These are phyloP conservation scores for Chloranthus sessilifolius DNA, from an alignment of 164 flowering plant species.

Conservation along the genomic window DNA sequence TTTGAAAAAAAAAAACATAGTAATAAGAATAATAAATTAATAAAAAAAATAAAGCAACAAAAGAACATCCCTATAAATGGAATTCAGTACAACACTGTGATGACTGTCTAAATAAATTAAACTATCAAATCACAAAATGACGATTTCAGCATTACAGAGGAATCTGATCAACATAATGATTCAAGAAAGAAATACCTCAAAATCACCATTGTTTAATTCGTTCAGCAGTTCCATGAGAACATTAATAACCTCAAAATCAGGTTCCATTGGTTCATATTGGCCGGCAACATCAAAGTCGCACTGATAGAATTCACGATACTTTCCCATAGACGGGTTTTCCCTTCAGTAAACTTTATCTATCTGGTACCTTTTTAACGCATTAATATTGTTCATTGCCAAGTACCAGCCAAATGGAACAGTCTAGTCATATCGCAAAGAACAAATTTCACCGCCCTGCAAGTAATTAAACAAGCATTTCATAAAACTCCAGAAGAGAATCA, in stretches of 20 bases:
- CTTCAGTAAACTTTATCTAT: slow-evolving; percentile 90
- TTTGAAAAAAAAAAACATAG: no score
- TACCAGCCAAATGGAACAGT: slow-evolving; percentile 96
- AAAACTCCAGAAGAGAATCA: slow-evolving; percentile 4
- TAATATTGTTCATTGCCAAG: slow-evolving; percentile 86
- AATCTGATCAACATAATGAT: no score
- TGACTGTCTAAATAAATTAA: no score
- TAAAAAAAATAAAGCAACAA: not conserved
- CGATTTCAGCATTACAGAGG: no score
- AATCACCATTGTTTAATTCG: slow-evolving; percentile 77
- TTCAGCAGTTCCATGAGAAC: slow-evolving; percentile 84
- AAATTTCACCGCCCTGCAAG: slow-evolving; percentile 91
- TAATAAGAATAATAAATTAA: not conserved
- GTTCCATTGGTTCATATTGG: slow-evolving; percentile 69
- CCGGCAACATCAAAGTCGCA: slow-evolving; percentile 98
- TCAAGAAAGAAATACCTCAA: slow-evolving; percentile 55
- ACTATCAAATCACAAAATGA: no score
- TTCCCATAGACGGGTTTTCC: slow-evolving; percentile 94
- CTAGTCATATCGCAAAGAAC: slow-evolving; percentile 88
- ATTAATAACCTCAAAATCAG: slow-evolving; percentile 86
- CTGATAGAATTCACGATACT: slow-evolving; percentile 95
- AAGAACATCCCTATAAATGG: no score
- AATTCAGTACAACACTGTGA: no score
- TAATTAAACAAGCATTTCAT: slow-evolving; percentile 4
- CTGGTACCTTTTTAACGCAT: slow-evolving; percentile 80